These are phyloP conservation scores for Umbelopsis isabellina DNA, from an alignment of 192 early-diverging fungal genomes.

Conservation along the genomic window DNA sequence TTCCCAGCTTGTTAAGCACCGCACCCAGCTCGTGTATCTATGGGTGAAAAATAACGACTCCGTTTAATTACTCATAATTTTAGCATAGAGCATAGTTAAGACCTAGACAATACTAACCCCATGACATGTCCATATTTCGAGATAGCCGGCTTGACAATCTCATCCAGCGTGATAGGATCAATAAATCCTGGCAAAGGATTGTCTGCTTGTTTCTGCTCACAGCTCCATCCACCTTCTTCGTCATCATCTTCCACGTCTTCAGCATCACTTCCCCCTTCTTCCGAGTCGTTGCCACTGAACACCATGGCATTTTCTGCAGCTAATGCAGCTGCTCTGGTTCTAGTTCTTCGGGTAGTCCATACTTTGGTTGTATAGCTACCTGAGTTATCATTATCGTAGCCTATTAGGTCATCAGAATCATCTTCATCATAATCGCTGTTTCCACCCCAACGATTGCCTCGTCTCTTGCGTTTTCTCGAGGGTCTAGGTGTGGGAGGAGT, in stretches of 20 bases:
- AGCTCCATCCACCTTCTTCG: constrained; percentile 39
- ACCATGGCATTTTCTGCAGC: neutral
- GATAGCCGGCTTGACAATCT: constrained; percentile 86
- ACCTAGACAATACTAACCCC: constrained; percentile 54
- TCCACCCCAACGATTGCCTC: constrained; percentile 40
- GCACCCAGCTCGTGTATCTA: constrained; percentile 72
- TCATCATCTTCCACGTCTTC: constrained; percentile 47
- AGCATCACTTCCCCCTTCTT: constrained; percentile 27
- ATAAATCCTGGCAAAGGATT: constrained; percentile 85
- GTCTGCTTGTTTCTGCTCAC: constrained; percentile 37
- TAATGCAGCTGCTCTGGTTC: constrained; percentile 38
- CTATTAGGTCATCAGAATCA: constrained; percentile 57
- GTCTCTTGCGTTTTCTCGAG: constrained; percentile 46
- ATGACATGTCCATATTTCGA: constrained; percentile 91
- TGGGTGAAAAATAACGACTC: neutral
- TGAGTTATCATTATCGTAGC: constrained; percentile 66
- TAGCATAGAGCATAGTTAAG: no score
- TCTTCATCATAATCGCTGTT: constrained; percentile 48
- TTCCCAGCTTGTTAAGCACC: constrained; percentile 76
- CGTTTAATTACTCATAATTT: no score
- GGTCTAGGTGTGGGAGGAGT: constrained; percentile 35
- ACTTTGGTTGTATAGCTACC: constrained; percentile 60
- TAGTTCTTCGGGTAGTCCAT: constrained; percentile 64
- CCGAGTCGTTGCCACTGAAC: constrained; percentile 8
- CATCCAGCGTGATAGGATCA: constrained; percentile 91